Base-by-base conservation (phyloP, 352 stramenopile genomes). In the Phytophthora podocarpi region DNA sequence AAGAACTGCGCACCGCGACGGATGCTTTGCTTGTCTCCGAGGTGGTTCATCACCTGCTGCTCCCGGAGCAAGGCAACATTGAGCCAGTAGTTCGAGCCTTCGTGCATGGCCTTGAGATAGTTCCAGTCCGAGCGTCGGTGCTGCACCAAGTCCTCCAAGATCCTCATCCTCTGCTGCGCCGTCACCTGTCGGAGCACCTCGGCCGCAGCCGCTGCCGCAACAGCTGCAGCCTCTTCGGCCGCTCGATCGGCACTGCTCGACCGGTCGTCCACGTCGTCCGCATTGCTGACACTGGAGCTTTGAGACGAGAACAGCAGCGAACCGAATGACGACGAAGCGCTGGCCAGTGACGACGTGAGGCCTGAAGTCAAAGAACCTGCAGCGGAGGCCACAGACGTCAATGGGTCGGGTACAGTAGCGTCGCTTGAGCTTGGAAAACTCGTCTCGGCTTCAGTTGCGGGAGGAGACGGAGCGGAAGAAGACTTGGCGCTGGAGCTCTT, bases 41-140 rank as follows among this genome's bases (percentile, higher is more conserved):
- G 45, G 41, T 85, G 63, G n/a, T 67, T 71, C 57, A 88, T 78
- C 40, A 95, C 70, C 26, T 90, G 73, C 23, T 80, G 74, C 59
- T 95, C 85, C 3, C 78, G 64, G 12, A 95, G 51, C 40, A 91
- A 52, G 10, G 85, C 82, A 4, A 95, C 59, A 67, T 92, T 95
- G 28, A 95, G 72, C 85, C 85, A 95, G 53, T 89, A 90, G 64
- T 87, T 88, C 15, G 77, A 85, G 15, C 83, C 83, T 56, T 84
- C 69, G 50, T 95, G 85, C 80, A 95, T 91, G 16, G 75, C 69
- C 57, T 91, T 91, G 28, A 95, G 53, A 65, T 95, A 95, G 37
- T 64, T 89, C 77, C 81, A 91, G 72, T 95, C 85, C 11, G 76
- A 78, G 20, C 84, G 82, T 12, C 85, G 78, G 24, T 80, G 67